Conservation (phyloP, 108 stramenopile species). For the Ochromonas danica region DNA sequence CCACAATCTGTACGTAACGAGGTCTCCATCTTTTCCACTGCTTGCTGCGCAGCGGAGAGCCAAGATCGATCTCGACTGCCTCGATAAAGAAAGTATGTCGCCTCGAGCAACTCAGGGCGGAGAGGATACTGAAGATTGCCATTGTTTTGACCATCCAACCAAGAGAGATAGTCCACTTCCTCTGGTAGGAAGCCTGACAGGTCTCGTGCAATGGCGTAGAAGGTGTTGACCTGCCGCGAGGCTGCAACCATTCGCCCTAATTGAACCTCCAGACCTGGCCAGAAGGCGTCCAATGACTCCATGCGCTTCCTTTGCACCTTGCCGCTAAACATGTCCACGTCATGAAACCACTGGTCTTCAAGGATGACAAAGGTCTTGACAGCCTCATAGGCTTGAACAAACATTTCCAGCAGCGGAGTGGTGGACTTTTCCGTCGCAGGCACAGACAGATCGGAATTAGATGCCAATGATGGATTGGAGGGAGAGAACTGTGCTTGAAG, state of each 20-base stretch:
- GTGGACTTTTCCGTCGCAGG: too few relatives aligned
- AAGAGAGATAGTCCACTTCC: conserved; percentile 69
- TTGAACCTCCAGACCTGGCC: conserved; percentile 84
- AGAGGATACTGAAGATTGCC: conserved; percentile 63
- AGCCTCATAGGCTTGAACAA: conserved; percentile 65
- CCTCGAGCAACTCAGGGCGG: conserved; percentile 85
- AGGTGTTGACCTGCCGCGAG: conserved; percentile 70
- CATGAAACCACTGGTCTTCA: conserved; percentile 81
- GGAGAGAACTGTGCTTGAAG: conserved; percentile 37
- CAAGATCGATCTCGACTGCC: conserved; percentile 54
- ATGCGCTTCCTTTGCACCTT: conserved; percentile 43
- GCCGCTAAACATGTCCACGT: conserved; percentile 75
- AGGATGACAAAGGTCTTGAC: conserved; percentile 63
- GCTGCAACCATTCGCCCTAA: conserved; percentile 72
- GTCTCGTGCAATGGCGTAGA: conserved; percentile 69
- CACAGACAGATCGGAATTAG: too few relatives aligned
- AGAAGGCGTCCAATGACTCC: conserved; percentile 88
- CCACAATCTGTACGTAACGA: conserved; percentile 49
- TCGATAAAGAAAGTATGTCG: conserved; percentile 73
- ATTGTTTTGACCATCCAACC: conserved; percentile 57
- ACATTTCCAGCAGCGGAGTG: conserved; percentile 77
- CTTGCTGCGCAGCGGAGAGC: conserved; percentile 34
- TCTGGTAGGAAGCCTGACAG: conserved; percentile 80
- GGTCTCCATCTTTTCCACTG: conserved; percentile 44
- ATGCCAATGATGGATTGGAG: background rate